Conservation (phyloP, 192 early-diverging fungal species). For the Allomyces javanicus region DNA sequence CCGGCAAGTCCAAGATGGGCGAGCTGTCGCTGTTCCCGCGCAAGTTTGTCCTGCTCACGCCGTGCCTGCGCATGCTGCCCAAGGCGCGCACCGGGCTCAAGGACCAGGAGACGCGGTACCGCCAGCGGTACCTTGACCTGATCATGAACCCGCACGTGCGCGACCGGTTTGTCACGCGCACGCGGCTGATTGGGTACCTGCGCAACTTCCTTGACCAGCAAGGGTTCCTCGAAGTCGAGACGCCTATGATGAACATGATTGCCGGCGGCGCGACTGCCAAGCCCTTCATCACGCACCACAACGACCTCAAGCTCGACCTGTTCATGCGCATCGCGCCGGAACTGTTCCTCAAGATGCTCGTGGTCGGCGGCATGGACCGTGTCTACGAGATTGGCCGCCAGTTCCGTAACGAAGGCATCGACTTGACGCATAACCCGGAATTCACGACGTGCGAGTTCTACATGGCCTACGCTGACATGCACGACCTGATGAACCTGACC, state of each 20-base stretch:
- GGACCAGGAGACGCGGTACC: slow-evolving; percentile 92
- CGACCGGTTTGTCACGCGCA: slow-evolving; percentile 79
- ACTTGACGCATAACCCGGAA: slow-evolving; percentile 98
- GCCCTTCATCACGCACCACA: slow-evolving; percentile 98
- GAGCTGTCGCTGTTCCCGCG: slow-evolving; percentile 89
- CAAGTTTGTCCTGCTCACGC: slow-evolving; percentile 68
- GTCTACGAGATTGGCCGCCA: slow-evolving; percentile 98
- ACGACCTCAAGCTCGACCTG: slow-evolving; percentile 94
- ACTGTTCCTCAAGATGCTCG: slow-evolving; percentile 91
- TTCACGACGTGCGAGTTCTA: slow-evolving; percentile 99
- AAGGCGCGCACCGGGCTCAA: slow-evolving; percentile 87
- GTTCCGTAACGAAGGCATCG: slow-evolving; percentile 98
- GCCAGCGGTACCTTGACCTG: slow-evolving; percentile 93
- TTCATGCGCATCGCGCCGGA: slow-evolving; percentile 99
- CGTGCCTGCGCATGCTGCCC: slow-evolving; percentile 91
- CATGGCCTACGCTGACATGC: slow-evolving; percentile 97
- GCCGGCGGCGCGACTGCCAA: slow-evolving; percentile 96
- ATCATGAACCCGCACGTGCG: slow-evolving; percentile 96
- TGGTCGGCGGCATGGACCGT: slow-evolving; percentile 93
- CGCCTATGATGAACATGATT: slow-evolving; percentile 99
- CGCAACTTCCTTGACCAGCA: slow-evolving; percentile 84
- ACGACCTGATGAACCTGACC: slow-evolving; percentile 91
- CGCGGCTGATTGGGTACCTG: slow-evolving; percentile 90
- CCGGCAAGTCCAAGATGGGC: slow-evolving; percentile 80
- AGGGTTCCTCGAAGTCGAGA: slow-evolving; percentile 97